Evolutionary conservation across 1,284 basidiomycete genomes (phyloP).

Genomic region (Malassezia pachydermatis): DNA sequence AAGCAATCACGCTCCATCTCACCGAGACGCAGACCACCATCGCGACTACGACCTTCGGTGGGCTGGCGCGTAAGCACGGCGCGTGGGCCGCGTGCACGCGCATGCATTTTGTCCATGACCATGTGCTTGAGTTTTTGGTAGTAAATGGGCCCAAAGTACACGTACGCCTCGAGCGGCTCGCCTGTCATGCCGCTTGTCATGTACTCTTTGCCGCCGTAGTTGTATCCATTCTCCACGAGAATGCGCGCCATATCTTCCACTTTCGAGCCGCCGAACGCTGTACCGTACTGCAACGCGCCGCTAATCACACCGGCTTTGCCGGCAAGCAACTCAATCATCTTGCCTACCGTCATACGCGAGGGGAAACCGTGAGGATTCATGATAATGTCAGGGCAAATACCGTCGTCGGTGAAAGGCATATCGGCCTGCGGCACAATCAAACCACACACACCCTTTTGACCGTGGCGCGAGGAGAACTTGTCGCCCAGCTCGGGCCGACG

Average conservation of each 20-base stretch:
- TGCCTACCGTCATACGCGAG: slow-evolving; percentile 95
- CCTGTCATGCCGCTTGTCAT: slow-evolving; percentile 95
- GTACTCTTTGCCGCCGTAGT: slow-evolving; percentile 95
- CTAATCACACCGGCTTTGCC: slow-evolving; percentile 67
- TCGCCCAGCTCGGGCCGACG: slow-evolving; percentile 91
- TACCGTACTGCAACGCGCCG: slow-evolving; percentile 81
- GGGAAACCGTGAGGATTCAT: slow-evolving; percentile 99
- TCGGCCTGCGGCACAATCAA: slow-evolving; percentile 97
- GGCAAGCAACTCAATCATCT: slow-evolving; percentile 98
- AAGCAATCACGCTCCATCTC: slow-evolving; percentile 94
- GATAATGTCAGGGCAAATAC: slow-evolving; percentile 90
- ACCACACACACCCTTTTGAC: slow-evolving; percentile 97
- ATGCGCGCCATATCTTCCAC: slow-evolving; percentile 98
- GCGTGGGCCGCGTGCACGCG: slow-evolving; percentile 70
- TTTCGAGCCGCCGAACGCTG: slow-evolving; percentile 91
- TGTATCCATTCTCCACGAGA: slow-evolving; percentile 88
- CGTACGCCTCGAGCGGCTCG: slow-evolving; percentile 87
- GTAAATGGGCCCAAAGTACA: slow-evolving; percentile 97
- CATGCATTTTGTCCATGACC: slow-evolving; percentile 99
- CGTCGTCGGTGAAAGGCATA: slow-evolving; percentile 97
- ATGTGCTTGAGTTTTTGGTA: slow-evolving; percentile 58
- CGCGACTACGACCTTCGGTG: slow-evolving; percentile 92
- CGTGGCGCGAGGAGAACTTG: slow-evolving; percentile 96
- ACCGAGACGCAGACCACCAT: slow-evolving; percentile 89
- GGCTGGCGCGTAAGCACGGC: slow-evolving; percentile 95